Percentiles rank a stretch among this genome's conserved stretches.
Conservation (phyloP, 139 green algal species). For the Picochlorum sp. region DNA sequence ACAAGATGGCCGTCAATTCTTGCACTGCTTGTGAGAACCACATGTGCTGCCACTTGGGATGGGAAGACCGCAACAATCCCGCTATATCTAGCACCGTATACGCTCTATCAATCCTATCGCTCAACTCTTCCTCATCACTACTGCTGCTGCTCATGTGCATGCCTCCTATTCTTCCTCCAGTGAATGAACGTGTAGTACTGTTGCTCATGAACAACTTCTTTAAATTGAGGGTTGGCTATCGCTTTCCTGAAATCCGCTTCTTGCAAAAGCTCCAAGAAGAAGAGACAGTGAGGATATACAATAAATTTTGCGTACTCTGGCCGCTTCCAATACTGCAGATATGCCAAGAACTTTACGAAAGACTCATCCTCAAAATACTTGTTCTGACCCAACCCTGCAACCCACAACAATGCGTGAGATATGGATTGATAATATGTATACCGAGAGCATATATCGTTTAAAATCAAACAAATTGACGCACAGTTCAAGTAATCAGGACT, state of each 20-base stretch:
- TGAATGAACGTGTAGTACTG: conserved; percentile 62
- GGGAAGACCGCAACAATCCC: neutral
- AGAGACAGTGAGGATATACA: conserved; percentile 75
- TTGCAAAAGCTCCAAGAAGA: conserved; percentile 77
- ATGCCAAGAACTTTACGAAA: conserved; percentile 84
- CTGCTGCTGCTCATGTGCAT: neutral
- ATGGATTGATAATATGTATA: neutral
- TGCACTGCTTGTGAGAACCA: too few species aligned
- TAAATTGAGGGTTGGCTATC: conserved; percentile 42
- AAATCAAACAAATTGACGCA: neutral
- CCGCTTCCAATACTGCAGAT: conserved; percentile 86
- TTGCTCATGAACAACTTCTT: conserved; percentile 64
- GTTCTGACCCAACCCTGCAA: conserved; percentile 75
- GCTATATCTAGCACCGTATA: neutral
- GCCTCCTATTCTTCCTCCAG: neutral
- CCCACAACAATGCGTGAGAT: too few species aligned
- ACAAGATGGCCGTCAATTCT: too few species aligned
- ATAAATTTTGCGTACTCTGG: conserved; percentile 74
- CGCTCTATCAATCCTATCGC: neutral
- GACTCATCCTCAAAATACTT: conserved; percentile 70
- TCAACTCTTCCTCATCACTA: neutral
- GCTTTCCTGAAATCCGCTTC: conserved; percentile 61
- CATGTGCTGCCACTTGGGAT: neutral
- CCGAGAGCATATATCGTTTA: neutral
- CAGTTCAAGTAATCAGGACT: conserved; percentile 91